These are phyloP conservation scores for Gracilaria domingensis DNA, from an alignment of 23 red algal species.

Conservation along the genomic window DNA sequence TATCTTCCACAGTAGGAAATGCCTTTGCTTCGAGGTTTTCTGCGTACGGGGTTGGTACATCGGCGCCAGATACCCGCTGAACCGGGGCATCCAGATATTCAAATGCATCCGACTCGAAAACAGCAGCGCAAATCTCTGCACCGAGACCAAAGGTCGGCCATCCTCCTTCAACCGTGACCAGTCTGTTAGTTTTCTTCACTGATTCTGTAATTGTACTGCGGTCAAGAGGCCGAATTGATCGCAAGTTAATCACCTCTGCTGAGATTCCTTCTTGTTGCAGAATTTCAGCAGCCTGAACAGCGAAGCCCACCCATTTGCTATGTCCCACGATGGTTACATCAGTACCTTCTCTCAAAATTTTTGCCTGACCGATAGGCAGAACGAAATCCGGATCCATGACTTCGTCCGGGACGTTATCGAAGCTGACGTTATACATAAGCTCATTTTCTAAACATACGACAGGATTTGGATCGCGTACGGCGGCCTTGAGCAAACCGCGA, in stretches of 20 bases:
- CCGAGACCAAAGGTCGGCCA: conserved; percentile 96
- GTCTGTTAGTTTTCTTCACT: conserved; percentile 92
- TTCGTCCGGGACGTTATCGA: conserved; percentile 77
- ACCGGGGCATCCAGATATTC: conserved; percentile 95
- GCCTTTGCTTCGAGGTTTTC: conserved; percentile 89
- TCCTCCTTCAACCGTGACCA: conserved; percentile 97
- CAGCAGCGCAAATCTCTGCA: conserved; percentile 90
- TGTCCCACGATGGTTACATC: conserved; percentile 94
- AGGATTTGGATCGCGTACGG: conserved; percentile 93
- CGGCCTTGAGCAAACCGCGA: conserved; percentile 88
- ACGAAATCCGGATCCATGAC: conserved; percentile 89
- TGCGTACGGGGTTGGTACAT: conserved; percentile 97
- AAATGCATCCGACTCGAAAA: conserved; percentile 97
- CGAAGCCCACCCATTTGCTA: conserved; percentile 77
- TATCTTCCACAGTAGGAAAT: conserved; percentile 53
- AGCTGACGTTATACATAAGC: conserved; percentile 94
- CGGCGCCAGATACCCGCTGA: conserved; percentile 88
- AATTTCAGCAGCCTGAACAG: conserved; percentile 82
- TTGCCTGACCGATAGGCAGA: conserved; percentile 93
- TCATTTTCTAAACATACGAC: conserved; percentile 96
- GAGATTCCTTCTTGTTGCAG: conserved; percentile 82
- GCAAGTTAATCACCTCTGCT: conserved; percentile 97
- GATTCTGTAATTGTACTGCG: conserved; percentile 83
- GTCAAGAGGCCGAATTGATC: conserved; percentile 97
- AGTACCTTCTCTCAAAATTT: conserved; percentile 90